Evolutionary conservation across 129 eudicot species (phyloP), one percentile per base, ranked within the genome.

Genomic region (Glebionis coronaria): DNA sequence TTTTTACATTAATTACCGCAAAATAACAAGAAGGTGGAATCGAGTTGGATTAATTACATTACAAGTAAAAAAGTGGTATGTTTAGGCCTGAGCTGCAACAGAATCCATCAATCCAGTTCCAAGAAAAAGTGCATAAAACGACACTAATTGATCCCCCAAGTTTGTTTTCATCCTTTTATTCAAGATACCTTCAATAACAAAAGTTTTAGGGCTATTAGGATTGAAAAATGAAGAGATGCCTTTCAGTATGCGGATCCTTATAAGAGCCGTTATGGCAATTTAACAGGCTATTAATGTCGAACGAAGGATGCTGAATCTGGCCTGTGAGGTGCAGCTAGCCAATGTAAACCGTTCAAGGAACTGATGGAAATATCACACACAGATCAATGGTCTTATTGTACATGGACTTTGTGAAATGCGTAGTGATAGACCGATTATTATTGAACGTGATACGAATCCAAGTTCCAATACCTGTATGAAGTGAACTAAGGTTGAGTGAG

Each of bases 281-380:
- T 84, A 90, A 25, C 84, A 72, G 0, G 87, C 87, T 95, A 90
- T 90, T 19, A 84, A 5, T 3, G 85, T 79, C 1, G 86, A 59
- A 4, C 66, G 80, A 21, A 84, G 72, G 57, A 70, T 21, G 50
- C 70, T 69, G 16, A 90, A 81, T 50, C 74, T 69, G 45, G 97
- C 96, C 65, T 87, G 88, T 5, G 97, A 77, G 25, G 88, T 85
- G 79, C 96, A 85, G n/a, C 97, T 96, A 16, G n/a, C 96, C 3
- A 91, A 80, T 62, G 97, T 96, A 75, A 87, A 91, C 13, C 97
- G 92, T 80, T 57, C 65, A 13, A 85, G 88, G 77, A 88, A 91
- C 56, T 91, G 90, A 68, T 87, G 87, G 75, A 83, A 83, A 23
- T n/a, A 23, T 23, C 1, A 23, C 25, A 2, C 25, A 23, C 25